Evolutionary conservation across 768 basidiomycete genomes (phyloP), one percentile per base, ranked within the genome.

Genomic region (Rhodotorula babjevae): DNA sequence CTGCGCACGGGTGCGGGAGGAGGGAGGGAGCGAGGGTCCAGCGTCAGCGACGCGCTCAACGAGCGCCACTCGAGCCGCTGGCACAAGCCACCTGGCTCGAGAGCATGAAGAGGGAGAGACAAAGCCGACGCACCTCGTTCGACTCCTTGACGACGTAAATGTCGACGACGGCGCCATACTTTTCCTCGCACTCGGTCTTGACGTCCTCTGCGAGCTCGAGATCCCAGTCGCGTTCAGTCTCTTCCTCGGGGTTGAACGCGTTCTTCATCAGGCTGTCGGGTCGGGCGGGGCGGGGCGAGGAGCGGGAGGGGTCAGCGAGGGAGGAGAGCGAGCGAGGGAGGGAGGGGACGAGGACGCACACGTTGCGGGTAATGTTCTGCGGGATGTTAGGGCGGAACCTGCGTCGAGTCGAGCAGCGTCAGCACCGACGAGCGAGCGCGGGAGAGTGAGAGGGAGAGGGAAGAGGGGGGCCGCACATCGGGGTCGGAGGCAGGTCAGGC

Each of bases 241-340:
- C 96, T 81, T 96, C 91, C 82, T 92, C 93, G n/a, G 95, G 92
- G 79, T 91, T 85, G 80, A 99, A 99, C 91, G 97, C 95, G 79
- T 99, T 93, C 82, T 89, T 92, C 77, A 97, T 81, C 46, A 97
- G 82, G 50, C 98, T 87, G 60, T 87, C 25, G 33, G 1, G 46
- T 23, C 29, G 36, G 44, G 40, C 29, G 18, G 57, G 53, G 52
- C 46, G 31, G 55, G 61, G 25, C 0, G 27, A 10, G 63, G 15
- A 40, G 3, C 9, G 61, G 23, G 23, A 15, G 14, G 53, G n/a
- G 47, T 33, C 1, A 31, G 19, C 18, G 25, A n/a, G 9, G 14
- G 7, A 25, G 8, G 25, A 25, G 50, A 23, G 47, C 19, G 47
- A 25, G 1, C 6, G 50, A 27, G 5, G 7, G 49, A 25, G 21